Evolutionary conservation across 2,329 filamentous ascomycete species (phyloP).

Genomic region (Cercospora brassicicola): DNA sequence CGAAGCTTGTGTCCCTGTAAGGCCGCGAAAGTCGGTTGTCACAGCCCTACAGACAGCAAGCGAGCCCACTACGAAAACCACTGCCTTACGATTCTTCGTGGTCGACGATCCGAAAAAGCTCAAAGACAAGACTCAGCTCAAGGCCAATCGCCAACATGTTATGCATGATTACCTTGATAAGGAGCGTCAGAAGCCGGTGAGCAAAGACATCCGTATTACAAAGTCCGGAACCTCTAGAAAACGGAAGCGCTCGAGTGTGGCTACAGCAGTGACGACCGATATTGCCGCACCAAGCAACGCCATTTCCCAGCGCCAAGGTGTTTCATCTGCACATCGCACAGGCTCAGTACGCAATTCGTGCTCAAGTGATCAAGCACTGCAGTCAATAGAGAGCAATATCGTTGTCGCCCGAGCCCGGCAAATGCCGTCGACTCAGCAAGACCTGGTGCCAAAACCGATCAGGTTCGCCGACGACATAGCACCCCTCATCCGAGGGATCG

Average conservation of each 20-base stretch:
- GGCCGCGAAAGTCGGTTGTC: not conserved
- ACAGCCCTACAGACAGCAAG: not conserved
- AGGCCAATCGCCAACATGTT: conserved; percentile 35
- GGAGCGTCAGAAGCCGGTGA: conserved; percentile 31
- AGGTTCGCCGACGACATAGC: conserved; percentile 21
- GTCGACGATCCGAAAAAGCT: conserved; percentile 33
- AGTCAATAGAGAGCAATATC: not conserved
- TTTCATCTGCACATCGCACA: not conserved
- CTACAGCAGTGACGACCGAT: not conserved
- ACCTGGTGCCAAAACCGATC: conserved; percentile 2
- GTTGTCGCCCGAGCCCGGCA: not conserved
- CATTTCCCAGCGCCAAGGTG: not conserved
- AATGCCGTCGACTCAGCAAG: not conserved
- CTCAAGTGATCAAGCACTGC: not conserved
- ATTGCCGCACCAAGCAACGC: not conserved
- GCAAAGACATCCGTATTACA: conserved; percentile 30
- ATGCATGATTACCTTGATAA: conserved; percentile 39
- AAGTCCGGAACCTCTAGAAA: conserved; percentile 15
- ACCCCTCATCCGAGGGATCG: conserved; percentile 20
- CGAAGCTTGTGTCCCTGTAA: not conserved
- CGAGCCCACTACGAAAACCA: not conserved
- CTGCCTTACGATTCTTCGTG: conserved; percentile 30
- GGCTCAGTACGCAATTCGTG: not conserved
- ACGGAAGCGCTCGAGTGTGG: conserved; percentile 17
- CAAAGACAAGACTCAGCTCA: conserved; percentile 34